These are phyloP conservation scores for Darksidea phi DNA, from an alignment of 495 filamentous ascomycete species.

Conservation along the genomic window DNA sequence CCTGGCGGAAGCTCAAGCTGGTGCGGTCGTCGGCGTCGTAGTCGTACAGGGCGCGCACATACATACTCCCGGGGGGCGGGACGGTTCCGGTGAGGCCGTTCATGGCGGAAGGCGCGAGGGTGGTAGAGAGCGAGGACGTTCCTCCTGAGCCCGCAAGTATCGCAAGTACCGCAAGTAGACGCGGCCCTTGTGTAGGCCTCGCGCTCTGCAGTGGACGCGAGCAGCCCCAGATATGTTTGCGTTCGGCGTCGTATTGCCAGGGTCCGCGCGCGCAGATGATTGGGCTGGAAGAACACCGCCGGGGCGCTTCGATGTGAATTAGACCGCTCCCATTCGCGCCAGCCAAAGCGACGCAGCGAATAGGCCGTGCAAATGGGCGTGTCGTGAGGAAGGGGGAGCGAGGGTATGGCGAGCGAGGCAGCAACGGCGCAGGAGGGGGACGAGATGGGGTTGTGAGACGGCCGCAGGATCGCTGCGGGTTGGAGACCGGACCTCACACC, in stretches of 20 bases:
- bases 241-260: constrained; percentile 24
- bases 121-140: not conserved
- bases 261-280: constrained; percentile 21
- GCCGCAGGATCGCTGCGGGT: not conserved
- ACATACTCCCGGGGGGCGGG: constrained; percentile 74
- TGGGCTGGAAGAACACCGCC: constrained; percentile 35
- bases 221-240: constrained; percentile 2
- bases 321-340: constrained; percentile 30
- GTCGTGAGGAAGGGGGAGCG: not conserved
- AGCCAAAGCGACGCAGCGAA: constrained; percentile 12
- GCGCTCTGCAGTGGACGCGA: constrained; percentile 19
- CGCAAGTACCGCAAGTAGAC: too few relatives aligned
- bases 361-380: constrained; percentile 5
- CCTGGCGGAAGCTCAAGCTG: constrained; percentile 91
- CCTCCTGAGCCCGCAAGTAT: too few relatives aligned
- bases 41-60: constrained; percentile 94
- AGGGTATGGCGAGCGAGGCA: constrained; percentile 1
- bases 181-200: too few relatives aligned
- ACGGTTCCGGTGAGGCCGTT: constrained; percentile 67
- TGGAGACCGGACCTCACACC: not conserved
- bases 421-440: constrained; percentile 11
- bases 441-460: constrained; percentile 1
- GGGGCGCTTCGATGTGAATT: constrained; percentile 30
- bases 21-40: constrained; percentile 96
- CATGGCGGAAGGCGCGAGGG: constrained; percentile 47